Evolutionary conservation across 192 early-diverging fungal species (phyloP).

Genomic region (Helicostylum pulchrum): DNA sequence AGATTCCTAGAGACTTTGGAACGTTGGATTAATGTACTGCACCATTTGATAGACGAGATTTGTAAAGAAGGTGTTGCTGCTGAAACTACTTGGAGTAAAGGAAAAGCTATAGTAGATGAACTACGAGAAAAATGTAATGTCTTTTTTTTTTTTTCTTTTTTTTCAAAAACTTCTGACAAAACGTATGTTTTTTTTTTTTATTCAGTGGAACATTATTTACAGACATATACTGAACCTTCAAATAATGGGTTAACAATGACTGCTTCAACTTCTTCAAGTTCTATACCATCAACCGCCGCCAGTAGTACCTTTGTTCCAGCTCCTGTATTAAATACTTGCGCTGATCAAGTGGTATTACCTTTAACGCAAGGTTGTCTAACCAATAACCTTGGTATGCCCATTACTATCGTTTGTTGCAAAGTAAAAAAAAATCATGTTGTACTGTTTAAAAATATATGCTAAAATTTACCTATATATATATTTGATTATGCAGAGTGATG

Average conservation of each 20-base stretch:
- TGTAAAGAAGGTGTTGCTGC: slow-evolving; percentile 47
- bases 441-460: not conserved
- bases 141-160: not conserved
- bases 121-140: slow-evolving; percentile 60
- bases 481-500: slow-evolving; percentile 49
- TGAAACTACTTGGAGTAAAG: slow-evolving; percentile 55
- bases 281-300: slow-evolving; percentile 27
- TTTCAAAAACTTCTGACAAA: too few species aligned
- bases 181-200: not conserved
- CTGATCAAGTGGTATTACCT: slow-evolving; percentile 62
- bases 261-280: slow-evolving; percentile 30
- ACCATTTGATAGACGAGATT: slow-evolving; percentile 51
- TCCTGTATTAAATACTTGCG: slow-evolving; percentile 21
- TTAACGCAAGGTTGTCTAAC: slow-evolving; percentile 79
- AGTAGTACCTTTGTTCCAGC: slow-evolving; percentile 27
- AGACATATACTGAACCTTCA: slow-evolving; percentile 64
- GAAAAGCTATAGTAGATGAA: slow-evolving; percentile 67
- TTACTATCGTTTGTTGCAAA: slow-evolving; percentile 89
- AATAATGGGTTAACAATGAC: slow-evolving; percentile 10
- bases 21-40: slow-evolving; percentile 73
- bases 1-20: slow-evolving; percentile 76
- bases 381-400: slow-evolving; percentile 82
- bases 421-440: slow-evolving; percentile 32
- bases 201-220: slow-evolving; percentile 65
- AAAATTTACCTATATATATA: not conserved